Base-by-base conservation (phyloP, 2,329 filamentous ascomycete genomes). In the Pseudopithomyces maydicus region DNA sequence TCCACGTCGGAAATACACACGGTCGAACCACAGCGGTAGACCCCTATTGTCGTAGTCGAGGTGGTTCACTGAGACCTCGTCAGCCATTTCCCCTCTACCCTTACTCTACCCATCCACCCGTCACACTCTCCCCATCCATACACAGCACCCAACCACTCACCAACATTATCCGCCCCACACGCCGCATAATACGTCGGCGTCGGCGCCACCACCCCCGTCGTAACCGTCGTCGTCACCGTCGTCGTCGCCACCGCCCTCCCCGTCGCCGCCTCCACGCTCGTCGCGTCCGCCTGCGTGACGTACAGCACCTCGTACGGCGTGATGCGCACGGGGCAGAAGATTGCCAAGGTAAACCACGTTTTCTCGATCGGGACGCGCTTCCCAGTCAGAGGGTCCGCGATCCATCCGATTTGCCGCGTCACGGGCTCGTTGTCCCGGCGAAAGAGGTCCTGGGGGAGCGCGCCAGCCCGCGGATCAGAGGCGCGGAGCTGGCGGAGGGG, bases 31-130 rank as follows among this genome's bases (percentile, higher is more conserved):
- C 4, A 65, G 39, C 15, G 49, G 38, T 26, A 59, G 56, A 51
- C 59, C 61, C 17, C 62, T 50, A 33, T 44, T 54, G 32, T 63
- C 66, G 23, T 58, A 33, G 26, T 51, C 36, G 35, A 70, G 57
- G 14, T 58, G 54, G 45, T 64, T 62, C 8, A 72, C 67, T 70
- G n/a, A n/a, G n/a, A n/a, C n/a, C n/a, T n/a, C n/a, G n/a, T n/a
- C n/a, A n/a, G n/a, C n/a, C n/a, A n/a, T n/a, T n/a, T n/a, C n/a
- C n/a, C n/a, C n/a, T n/a, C n/a, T n/a, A n/a, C n/a, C n/a, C n/a
- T n/a, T n/a, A n/a, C n/a, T n/a, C n/a, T n/a, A n/a, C n/a, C n/a
- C n/a, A n/a, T n/a, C 2, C 22, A 10, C 17, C 56, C 44, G 55
- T 46, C 39, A 36, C 52, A 15, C 12, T 12, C 29, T 14, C 33